Evolutionary conservation across 305 asterid species (phyloP).

Genomic region (Fraxinus baroniana): DNA sequence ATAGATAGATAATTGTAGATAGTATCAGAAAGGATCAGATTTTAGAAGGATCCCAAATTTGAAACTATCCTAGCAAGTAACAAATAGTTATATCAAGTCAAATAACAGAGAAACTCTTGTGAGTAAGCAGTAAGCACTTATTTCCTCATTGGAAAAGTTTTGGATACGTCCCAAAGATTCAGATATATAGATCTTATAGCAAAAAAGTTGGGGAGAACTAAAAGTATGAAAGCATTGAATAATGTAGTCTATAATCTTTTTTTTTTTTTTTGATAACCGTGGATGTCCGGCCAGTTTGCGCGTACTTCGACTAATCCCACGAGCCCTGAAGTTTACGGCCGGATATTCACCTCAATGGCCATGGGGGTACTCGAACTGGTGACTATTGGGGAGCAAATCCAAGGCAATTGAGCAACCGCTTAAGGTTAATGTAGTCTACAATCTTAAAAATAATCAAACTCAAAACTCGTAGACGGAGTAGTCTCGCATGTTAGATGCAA

Average conservation of each 20-base stretch:
- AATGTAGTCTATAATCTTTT: not conserved
- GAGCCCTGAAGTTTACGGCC: no score
- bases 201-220: not conserved
- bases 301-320: no score
- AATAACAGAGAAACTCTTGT: not conserved
- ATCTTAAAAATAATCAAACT: not conserved
- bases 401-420: no score
- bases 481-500: not conserved
- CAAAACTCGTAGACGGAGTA: not conserved
- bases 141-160: not conserved
- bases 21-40: not conserved
- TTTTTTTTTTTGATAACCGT: no score
- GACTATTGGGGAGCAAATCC: no score
- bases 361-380: no score
- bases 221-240: not conserved
- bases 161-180: not conserved
- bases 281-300: no score
- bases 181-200: not conserved
- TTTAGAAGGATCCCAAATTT: not conserved
- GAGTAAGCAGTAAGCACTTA: not conserved
- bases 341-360: no score
- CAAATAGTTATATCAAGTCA: not conserved
- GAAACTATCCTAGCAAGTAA: not conserved
- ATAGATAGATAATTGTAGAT: constrained; percentile 1
- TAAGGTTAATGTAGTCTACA: not conserved